Percentiles rank a stretch among this genome's conserved stretches.
Conservation (phyloP, 148 eudicot genomes). For the Salicornia ramosissima region DNA sequence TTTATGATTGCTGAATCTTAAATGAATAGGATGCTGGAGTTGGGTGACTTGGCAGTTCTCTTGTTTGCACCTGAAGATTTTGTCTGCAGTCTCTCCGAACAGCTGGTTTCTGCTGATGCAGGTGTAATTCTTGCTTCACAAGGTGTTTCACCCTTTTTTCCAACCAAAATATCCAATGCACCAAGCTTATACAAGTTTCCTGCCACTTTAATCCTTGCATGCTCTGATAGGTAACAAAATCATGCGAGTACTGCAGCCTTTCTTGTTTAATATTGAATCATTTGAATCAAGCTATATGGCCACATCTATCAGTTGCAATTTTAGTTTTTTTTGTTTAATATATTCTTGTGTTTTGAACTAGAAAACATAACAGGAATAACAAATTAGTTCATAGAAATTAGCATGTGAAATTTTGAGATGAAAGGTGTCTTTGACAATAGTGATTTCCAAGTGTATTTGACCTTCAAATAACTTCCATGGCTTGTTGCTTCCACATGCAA, state of each 20-base stretch:
- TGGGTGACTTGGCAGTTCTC: neutral
- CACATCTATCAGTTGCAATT: neutral
- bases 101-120: conserved; percentile 1
- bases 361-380: too few relatives aligned
- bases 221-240: conserved; percentile 13
- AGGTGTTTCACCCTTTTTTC: conserved; percentile 15
- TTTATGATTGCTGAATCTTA: neutral
- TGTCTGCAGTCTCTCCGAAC: neutral
- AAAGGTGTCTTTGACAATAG: neutral
- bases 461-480: neutral
- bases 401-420: neutral
- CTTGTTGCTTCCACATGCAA: neutral
- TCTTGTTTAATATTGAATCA: neutral
- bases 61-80: conserved; percentile 16
- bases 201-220: conserved; percentile 6
- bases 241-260: neutral
- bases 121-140: conserved; percentile 7
- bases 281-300: neutral
- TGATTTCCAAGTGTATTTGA: neutral
- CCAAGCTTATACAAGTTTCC: conserved; percentile 12
- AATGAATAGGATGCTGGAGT: conserved; percentile 7
- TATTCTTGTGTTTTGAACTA: neutral
- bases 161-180: neutral
- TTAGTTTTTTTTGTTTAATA: neutral
- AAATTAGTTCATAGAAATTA: too few relatives aligned